phyloP scores from a whole-genome alignment of 164 flowering plant species.

The Tinospora cordifolia region DNA sequence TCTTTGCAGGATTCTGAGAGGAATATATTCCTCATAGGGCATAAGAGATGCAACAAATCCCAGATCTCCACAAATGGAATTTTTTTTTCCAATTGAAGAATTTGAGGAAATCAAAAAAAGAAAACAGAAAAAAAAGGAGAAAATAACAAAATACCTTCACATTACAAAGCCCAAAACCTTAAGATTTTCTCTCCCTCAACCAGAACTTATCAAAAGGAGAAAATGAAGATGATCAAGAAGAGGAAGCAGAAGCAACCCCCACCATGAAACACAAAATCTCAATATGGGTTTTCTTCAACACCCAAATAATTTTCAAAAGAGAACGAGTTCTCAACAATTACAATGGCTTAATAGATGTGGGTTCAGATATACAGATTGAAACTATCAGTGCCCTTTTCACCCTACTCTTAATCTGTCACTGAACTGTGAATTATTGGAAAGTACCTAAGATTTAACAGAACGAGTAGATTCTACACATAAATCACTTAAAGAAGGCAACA shows the following conservation, averaged over 20 bases:
- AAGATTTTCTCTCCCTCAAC: slow-evolving; percentile 7
- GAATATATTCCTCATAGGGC: slow-evolving; percentile 81
- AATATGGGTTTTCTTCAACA: neutral
- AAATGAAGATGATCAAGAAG: neutral
- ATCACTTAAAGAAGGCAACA: neutral
- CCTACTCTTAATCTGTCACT: neutral
- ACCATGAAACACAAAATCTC: neutral
- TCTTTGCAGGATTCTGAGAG: slow-evolving; percentile 84
- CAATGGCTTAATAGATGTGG: neutral
- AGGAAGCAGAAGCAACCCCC: neutral
- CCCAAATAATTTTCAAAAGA: neutral
- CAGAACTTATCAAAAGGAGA: slow-evolving; percentile 8
- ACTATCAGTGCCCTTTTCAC: neutral
- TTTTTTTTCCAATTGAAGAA: slow-evolving; percentile 23
- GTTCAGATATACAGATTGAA: neutral
- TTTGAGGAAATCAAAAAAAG: slow-evolving; percentile 3
- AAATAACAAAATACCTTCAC: slow-evolving; percentile 1
- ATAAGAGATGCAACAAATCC: slow-evolving; percentile 60
- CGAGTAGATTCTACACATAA: neutral
- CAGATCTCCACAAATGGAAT: slow-evolving; percentile 73
- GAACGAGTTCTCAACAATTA: neutral
- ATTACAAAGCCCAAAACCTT: slow-evolving; percentile 10
- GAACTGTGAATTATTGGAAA: neutral
- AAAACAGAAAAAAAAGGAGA: neutral
- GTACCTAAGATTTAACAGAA: neutral